Conservation (phyloP, 2,329 filamentous ascomycete genomes). For the Podosphaera leucotricha region DNA sequence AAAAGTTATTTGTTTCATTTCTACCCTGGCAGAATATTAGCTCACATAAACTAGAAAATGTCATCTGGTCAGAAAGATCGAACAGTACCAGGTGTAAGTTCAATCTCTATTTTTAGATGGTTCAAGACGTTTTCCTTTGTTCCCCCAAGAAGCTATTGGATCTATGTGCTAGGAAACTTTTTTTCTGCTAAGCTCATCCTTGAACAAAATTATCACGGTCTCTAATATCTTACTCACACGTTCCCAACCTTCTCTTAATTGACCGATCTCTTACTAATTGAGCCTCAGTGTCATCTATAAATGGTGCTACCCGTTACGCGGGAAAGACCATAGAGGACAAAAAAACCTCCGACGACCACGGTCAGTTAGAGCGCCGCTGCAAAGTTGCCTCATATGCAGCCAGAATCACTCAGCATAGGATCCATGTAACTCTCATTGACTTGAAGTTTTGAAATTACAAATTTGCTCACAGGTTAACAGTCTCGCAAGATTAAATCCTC, state of each 20-base stretch:
- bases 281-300: neutral
- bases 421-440: neutral
- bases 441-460: neutral
- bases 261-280: neutral
- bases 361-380: neutral
- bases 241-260: neutral
- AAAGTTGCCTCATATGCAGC: neutral
- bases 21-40: neutral
- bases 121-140: no score
- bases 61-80: neutral
- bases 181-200: neutral
- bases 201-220: neutral
- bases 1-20: neutral
- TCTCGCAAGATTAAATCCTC: constrained; percentile 1
- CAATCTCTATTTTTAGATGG: neutral
- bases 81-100: neutral
- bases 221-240: neutral
- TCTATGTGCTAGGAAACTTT: neutral
- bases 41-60: neutral
- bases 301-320: neutral
- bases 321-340: neutral
- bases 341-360: neutral
- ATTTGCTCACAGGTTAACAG: neutral
- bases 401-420: neutral
- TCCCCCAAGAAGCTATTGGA: no score